Percentiles rank a stretch among this genome's conserved stretches.
Evolutionary conservation across 345 rosid genomes (phyloP).

Genomic region (Moricandia moricandioides): DNA sequence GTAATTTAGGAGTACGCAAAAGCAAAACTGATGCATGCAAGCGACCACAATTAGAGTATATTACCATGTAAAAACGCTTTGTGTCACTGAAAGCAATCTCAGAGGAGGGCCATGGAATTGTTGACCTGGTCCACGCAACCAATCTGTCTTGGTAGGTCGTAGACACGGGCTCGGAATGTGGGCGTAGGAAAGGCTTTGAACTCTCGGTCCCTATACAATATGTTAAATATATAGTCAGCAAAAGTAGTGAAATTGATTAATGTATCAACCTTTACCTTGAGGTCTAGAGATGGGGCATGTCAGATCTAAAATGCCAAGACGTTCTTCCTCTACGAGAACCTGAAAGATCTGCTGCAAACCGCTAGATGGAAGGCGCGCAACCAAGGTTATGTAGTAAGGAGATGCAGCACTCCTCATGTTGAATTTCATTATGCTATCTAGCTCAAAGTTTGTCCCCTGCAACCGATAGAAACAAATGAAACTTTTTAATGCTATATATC

Average conservation of each 20-base stretch:
- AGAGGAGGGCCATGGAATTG: background rate
- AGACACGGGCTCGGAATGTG: background rate
- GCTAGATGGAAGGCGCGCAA: background rate
- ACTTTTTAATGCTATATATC: background rate
- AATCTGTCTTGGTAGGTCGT: background rate
- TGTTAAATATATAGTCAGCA: background rate
- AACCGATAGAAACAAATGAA: background rate
- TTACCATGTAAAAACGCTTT: background rate
- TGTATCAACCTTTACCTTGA: background rate
- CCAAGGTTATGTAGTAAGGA: background rate
- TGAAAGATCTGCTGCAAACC: background rate
- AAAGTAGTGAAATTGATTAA: background rate
- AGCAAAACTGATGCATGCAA: background rate
- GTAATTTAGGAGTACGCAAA: background rate
- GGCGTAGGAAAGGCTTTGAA: background rate
- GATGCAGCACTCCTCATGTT: background rate
- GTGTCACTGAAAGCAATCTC: background rate
- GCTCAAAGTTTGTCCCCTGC: background rate
- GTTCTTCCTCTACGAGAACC: background rate
- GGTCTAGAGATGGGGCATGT: background rate
- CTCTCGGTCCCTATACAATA: background rate
- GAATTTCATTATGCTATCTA: background rate
- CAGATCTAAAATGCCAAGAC: background rate
- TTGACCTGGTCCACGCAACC: background rate
- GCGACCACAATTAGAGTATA: background rate